These are phyloP conservation scores for Lepidium aucheri DNA, from an alignment of 345 rosid species.

Conservation along the genomic window DNA sequence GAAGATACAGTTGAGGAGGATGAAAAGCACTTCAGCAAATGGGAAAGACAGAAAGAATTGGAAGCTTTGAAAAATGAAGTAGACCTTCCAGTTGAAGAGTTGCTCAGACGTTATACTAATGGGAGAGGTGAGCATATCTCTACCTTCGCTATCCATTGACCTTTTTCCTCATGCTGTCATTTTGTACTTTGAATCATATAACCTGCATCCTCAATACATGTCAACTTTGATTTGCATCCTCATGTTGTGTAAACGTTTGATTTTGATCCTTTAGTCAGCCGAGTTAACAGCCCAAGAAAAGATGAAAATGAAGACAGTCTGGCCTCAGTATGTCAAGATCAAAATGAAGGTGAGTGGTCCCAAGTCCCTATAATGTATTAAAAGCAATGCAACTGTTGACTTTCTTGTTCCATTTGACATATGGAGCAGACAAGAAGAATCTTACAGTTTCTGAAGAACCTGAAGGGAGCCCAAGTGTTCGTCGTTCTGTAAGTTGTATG, in stretches of 20 bases:
- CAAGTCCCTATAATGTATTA: constrained; percentile 9
- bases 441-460: constrained; percentile 30
- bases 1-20: constrained; percentile 93
- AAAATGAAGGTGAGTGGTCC: constrained; percentile 34
- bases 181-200: not conserved
- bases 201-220: not conserved
- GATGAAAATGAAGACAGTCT: constrained; percentile 29
- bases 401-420: constrained; percentile 4
- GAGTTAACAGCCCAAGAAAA: constrained; percentile 43
- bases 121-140: constrained; percentile 42
- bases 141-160: not conserved
- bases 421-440: constrained; percentile 39
- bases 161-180: not conserved
- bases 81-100: constrained; percentile 83
- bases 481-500: constrained; percentile 99
- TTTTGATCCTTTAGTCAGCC: constrained; percentile 33
- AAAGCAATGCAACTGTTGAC: constrained; percentile 15
- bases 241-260: not conserved
- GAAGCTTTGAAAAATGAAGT: constrained; percentile 73
- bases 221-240: not conserved
- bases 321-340: constrained; percentile 28
- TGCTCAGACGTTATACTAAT: constrained; percentile 55
- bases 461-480: constrained; percentile 48
- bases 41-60: constrained; percentile 88
- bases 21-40: constrained; percentile 74